Percentiles rank a stretch among this genome's conserved stretches.
phyloP scores from a whole-genome alignment of 2,329 filamentous ascomycete species.

The Bipolaris oryzae region DNA sequence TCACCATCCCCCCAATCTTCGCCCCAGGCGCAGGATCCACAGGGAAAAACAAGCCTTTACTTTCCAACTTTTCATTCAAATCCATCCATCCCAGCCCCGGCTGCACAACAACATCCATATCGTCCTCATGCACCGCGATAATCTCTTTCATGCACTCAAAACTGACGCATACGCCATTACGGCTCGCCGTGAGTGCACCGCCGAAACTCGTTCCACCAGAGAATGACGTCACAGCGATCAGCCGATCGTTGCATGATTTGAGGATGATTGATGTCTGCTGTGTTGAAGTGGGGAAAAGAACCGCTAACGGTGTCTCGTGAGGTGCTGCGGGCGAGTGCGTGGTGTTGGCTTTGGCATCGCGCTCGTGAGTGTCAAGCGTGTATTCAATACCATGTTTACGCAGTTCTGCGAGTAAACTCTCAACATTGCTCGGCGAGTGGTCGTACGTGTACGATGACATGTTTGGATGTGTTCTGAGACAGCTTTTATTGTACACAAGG shows the following conservation, averaged over 20 bases:
- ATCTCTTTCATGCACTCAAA: slow-evolving; percentile 83
- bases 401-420: slow-evolving; percentile 3
- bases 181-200: slow-evolving; percentile 80
- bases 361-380: slow-evolving; percentile 14
- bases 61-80: slow-evolving; percentile 72
- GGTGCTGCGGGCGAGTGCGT: slow-evolving; percentile 31
- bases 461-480: background rate
- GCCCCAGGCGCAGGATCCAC: slow-evolving; percentile 91
- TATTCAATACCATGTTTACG: slow-evolving; percentile 11
- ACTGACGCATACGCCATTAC: slow-evolving; percentile 82
- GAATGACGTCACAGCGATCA: slow-evolving; percentile 84
- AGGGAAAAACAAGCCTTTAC: slow-evolving; percentile 80
- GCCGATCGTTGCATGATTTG: slow-evolving; percentile 78
- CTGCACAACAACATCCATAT: slow-evolving; percentile 63
- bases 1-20: slow-evolving; percentile 87
- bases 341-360: slow-evolving; percentile 30
- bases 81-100: slow-evolving; percentile 80
- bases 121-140: slow-evolving; percentile 76
- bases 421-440: slow-evolving; percentile 19
- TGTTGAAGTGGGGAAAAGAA: slow-evolving; percentile 76
- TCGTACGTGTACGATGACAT: slow-evolving; percentile 20
- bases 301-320: slow-evolving; percentile 54
- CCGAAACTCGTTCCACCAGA: slow-evolving; percentile 87
- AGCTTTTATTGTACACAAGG: background rate
- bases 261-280: slow-evolving; percentile 80